Conservation (phyloP, 495 filamentous ascomycete genomes). For the Chaetomidium leptoderma region DNA sequence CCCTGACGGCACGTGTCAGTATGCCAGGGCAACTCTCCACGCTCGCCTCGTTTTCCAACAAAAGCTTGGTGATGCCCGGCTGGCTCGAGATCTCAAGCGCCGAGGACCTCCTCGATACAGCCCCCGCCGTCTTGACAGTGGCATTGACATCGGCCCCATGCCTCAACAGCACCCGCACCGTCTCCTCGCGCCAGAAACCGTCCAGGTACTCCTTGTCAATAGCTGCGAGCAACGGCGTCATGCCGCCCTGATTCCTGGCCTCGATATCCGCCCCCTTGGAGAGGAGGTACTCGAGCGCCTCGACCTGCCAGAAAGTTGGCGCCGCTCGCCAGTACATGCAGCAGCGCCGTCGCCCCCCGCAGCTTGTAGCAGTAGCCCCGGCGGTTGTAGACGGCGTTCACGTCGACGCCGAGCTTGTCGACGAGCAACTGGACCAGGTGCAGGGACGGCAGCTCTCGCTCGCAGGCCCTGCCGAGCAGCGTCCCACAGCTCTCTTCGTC, state of each 20-base stretch:
- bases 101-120: background rate
- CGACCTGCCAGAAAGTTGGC: slow-evolving; percentile 15
- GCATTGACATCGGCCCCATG: slow-evolving; percentile 12
- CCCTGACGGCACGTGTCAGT: background rate
- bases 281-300: slow-evolving; percentile 20
- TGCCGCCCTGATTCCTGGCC: slow-evolving; percentile 22
- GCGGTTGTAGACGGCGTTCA: slow-evolving; percentile 5
- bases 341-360: slow-evolving; percentile 14
- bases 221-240: slow-evolving; percentile 6
- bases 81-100: background rate
- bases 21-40: background rate
- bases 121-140: background rate
- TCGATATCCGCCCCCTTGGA: slow-evolving; percentile 21
- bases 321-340: slow-evolving; percentile 17
- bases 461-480: slow-evolving; percentile 8
- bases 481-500: background rate
- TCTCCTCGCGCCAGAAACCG: slow-evolving; percentile 3
- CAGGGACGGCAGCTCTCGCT: background rate
- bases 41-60: slow-evolving; percentile 8
- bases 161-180: slow-evolving; percentile 3
- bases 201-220: background rate
- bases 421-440: slow-evolving; percentile 13
- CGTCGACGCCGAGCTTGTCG: slow-evolving; percentile 14
- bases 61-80: slow-evolving; percentile 1
- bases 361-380: background rate